phyloP scores from a whole-genome alignment of 345 rosid species.

The Schrenkiella parvula region DNA sequence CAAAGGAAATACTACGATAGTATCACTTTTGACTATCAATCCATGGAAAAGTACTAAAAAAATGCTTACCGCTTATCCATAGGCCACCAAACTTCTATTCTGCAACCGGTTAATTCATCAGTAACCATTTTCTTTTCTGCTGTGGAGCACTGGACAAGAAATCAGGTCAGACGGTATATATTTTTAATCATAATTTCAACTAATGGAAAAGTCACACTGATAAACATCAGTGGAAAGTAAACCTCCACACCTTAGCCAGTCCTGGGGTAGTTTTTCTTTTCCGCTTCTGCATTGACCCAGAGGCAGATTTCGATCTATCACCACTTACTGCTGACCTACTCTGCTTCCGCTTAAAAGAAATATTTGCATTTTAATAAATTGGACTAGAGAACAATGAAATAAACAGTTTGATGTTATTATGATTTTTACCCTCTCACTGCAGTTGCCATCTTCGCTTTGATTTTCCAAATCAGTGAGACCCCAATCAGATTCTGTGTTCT shows the following conservation, averaged over 20 bases:
- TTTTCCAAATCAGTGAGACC: slow-evolving; percentile 36
- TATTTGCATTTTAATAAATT: background rate
- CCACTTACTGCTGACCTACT: slow-evolving; percentile 41
- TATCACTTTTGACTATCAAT: slow-evolving; percentile 6
- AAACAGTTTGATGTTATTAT: background rate
- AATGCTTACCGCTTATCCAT: slow-evolving; percentile 88
- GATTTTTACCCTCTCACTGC: slow-evolving; percentile 54
- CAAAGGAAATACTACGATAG: background rate
- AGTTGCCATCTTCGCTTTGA: slow-evolving; percentile 46
- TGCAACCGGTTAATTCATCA: slow-evolving; percentile 77
- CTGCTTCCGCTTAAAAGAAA: slow-evolving; percentile 32
- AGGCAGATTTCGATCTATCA: slow-evolving; percentile 44
- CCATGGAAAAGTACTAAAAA: background rate
- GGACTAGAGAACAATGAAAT: slow-evolving; percentile 2
- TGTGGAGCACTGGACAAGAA: slow-evolving; percentile 56
- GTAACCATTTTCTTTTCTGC: slow-evolving; percentile 46
- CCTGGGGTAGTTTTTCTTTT: slow-evolving; percentile 73
- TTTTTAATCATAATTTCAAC: background rate
- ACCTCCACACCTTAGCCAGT: slow-evolving; percentile 60
- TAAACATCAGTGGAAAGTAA: slow-evolving; percentile 1
- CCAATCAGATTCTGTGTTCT: slow-evolving; percentile 44
- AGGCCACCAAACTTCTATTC: slow-evolving; percentile 99
- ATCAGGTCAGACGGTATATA: slow-evolving; percentile 13
- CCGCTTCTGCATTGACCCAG: slow-evolving; percentile 60
- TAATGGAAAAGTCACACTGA: slow-evolving; percentile 6